phyloP scores from a whole-genome alignment of 139 green algal genomes.

The Pleodorina starrii region DNA sequence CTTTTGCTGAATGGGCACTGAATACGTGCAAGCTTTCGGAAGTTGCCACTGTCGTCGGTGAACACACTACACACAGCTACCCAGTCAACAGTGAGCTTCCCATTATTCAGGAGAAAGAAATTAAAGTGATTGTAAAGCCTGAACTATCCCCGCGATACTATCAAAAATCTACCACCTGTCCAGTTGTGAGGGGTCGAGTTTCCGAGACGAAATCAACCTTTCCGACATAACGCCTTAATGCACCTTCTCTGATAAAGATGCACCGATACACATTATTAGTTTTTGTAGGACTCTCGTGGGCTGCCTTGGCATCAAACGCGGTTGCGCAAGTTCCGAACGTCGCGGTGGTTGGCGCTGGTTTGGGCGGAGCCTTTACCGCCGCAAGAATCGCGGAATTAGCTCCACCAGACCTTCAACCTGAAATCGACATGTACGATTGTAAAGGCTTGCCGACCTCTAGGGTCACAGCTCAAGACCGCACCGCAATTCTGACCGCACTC shows the following conservation, averaged over 20 bases:
- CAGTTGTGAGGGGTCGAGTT: background rate
- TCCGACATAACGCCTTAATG: background rate
- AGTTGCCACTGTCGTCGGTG: too few species aligned
- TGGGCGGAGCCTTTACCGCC: conserved; percentile 65
- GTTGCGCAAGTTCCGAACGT: conserved; percentile 26
- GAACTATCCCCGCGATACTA: too few species aligned
- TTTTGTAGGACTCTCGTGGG: background rate
- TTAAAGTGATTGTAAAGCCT: too few species aligned
- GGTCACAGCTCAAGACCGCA: too few species aligned
- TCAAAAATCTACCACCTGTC: background rate
- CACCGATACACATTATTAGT: background rate
- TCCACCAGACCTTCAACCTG: conserved; percentile 5
- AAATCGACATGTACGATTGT: conserved; percentile 13
- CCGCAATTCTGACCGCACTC: too few species aligned
- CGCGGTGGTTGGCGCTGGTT: conserved; percentile 67
- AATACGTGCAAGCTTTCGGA: too few species aligned
- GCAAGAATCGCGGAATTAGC: conserved; percentile 47
- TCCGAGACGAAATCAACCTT: background rate
- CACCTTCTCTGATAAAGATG: too few species aligned
- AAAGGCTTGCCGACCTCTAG: too few species aligned
- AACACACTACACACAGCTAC: too few species aligned
- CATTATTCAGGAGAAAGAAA: too few species aligned
- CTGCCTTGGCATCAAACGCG: background rate
- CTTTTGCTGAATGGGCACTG: too few species aligned
- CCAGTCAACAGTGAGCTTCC: too few species aligned